Evolutionary conservation across 768 basidiomycete genomes (phyloP).

Genomic region (Phylloporus arenicola): DNA sequence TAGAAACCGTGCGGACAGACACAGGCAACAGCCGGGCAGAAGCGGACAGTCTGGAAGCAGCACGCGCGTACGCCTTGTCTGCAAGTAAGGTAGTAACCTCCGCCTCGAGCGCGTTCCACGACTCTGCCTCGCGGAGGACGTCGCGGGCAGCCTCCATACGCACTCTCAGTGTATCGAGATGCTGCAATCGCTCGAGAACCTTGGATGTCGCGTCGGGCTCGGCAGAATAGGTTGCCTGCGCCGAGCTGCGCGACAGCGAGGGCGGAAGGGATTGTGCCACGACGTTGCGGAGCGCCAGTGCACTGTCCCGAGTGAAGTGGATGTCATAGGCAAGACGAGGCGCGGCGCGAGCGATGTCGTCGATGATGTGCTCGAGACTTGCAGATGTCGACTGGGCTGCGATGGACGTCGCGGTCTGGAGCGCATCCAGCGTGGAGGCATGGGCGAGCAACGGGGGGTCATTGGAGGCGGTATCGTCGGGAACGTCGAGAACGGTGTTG

Average conservation of each 20-base stretch:
- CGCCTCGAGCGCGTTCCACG: slow-evolving; percentile 91
- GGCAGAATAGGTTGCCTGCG: background rate
- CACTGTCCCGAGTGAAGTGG: slow-evolving; percentile 94
- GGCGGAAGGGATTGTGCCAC: slow-evolving; percentile 50
- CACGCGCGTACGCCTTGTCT: slow-evolving; percentile 78
- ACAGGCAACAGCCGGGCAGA: slow-evolving; percentile 86
- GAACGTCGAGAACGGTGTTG: slow-evolving; percentile 50
- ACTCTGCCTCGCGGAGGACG: slow-evolving; percentile 90
- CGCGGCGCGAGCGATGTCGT: slow-evolving; percentile 87
- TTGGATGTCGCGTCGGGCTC: slow-evolving; percentile 45
- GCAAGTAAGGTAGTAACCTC: slow-evolving; percentile 84
- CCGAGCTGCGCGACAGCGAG: slow-evolving; percentile 5
- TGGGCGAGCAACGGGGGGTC: slow-evolving; percentile 37
- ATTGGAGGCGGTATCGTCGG: slow-evolving; percentile 26
- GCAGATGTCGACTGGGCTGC: slow-evolving; percentile 85
- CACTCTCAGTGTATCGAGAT: slow-evolving; percentile 76
- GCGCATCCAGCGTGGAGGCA: slow-evolving; percentile 68
- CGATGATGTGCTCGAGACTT: slow-evolving; percentile 81
- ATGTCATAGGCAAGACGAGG: slow-evolving; percentile 92
- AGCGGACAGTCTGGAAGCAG: slow-evolving; percentile 87
- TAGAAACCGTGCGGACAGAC: slow-evolving; percentile 85
- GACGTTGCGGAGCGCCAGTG: slow-evolving; percentile 64
- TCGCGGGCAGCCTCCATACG: slow-evolving; percentile 88
- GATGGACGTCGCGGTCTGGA: slow-evolving; percentile 77
- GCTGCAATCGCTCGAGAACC: slow-evolving; percentile 71